Conservation (phyloP, 2,329 filamentous ascomycete species). For the Epichloe baconii region DNA sequence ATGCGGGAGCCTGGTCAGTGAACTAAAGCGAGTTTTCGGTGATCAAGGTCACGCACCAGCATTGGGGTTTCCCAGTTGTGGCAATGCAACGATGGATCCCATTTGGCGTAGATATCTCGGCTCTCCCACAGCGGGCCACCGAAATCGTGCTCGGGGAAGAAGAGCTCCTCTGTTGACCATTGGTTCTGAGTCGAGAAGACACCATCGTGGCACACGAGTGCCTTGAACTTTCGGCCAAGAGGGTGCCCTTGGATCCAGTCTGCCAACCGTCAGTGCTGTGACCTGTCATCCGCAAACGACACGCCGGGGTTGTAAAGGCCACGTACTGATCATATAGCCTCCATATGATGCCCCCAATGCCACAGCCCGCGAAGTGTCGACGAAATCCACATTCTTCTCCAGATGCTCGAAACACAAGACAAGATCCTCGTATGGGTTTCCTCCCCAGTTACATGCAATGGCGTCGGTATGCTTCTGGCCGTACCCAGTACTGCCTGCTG, state of each 20-base stretch:
- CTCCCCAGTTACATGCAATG: slow-evolving; percentile 74
- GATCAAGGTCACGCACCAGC: slow-evolving; percentile 36
- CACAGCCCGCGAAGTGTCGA: slow-evolving; percentile 57
- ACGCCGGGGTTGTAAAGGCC: no score
- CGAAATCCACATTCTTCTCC: slow-evolving; percentile 47
- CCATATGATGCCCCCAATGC: slow-evolving; percentile 65
- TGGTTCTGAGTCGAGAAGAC: slow-evolving; percentile 61
- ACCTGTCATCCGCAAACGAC: no score
- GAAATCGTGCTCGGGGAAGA: slow-evolving; percentile 57
- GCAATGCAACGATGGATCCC: slow-evolving; percentile 52
- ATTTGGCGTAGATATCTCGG: slow-evolving; percentile 51
- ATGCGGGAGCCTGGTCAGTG: background rate
- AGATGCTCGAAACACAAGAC: slow-evolving; percentile 68
- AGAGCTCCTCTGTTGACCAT: slow-evolving; percentile 55
- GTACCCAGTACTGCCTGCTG: slow-evolving; percentile 72
- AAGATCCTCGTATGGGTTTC: slow-evolving; percentile 70
- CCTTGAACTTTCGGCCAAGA: slow-evolving; percentile 74
- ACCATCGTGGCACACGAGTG: slow-evolving; percentile 78
- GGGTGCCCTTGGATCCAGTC: slow-evolving; percentile 85
- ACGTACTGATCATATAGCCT: slow-evolving; percentile 59
- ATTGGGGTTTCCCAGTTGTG: slow-evolving; percentile 75
- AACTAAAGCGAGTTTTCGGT: background rate
- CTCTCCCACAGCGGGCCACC: slow-evolving; percentile 49
- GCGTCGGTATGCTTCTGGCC: slow-evolving; percentile 65
- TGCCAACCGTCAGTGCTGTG: slow-evolving; percentile 18